A percentile compares a stretch with the other conserved stretches of the same genome.
phyloP scores from a whole-genome alignment of 192 early-diverging fungal genomes.

The Linnemannia elongata region DNA sequence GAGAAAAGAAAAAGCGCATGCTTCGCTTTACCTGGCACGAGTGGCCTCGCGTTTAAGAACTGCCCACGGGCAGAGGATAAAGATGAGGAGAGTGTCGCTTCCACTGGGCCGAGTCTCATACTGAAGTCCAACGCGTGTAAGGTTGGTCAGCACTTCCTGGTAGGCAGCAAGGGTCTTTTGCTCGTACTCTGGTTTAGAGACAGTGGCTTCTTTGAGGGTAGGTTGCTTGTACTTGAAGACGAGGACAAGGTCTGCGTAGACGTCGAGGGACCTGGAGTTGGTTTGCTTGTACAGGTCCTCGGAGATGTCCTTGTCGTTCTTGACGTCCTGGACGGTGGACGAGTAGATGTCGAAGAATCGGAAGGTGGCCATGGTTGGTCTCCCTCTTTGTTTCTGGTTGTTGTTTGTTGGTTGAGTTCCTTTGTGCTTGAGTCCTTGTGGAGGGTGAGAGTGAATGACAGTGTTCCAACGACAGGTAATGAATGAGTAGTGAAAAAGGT shows the following conservation, averaged over 20 bases:
- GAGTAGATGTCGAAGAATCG: constrained; percentile 47
- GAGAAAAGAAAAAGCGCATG: background rate
- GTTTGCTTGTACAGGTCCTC: background rate
- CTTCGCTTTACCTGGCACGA: constrained; percentile 48
- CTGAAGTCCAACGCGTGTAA: constrained; percentile 71
- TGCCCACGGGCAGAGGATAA: constrained; percentile 74
- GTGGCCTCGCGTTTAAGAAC: constrained; percentile 64
- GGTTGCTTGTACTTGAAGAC: constrained; percentile 58
- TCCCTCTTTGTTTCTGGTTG: background rate
- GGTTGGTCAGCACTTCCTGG: constrained; percentile 64
- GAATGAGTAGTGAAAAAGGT: too few species aligned
- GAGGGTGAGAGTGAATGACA: background rate
- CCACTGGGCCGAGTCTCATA: constrained; percentile 72
- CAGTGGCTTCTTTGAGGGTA: background rate
- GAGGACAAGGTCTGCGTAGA: constrained; percentile 59
- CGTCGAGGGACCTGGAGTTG: constrained; percentile 28
- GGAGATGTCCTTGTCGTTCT: background rate
- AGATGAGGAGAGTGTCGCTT: constrained; percentile 70
- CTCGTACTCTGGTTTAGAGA: constrained; percentile 41
- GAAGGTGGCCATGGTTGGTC: constrained; percentile 25
- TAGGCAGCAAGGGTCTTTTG: constrained; percentile 61
- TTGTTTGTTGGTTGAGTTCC: background rate
- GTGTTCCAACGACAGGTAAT: too few species aligned
- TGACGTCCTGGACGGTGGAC: constrained; percentile 9
- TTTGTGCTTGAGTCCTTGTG: background rate